Percentiles rank a stretch among this genome's conserved stretches.
phyloP scores from a whole-genome alignment of 805 yeast species.

The Wickerhamomyces silvicola region DNA sequence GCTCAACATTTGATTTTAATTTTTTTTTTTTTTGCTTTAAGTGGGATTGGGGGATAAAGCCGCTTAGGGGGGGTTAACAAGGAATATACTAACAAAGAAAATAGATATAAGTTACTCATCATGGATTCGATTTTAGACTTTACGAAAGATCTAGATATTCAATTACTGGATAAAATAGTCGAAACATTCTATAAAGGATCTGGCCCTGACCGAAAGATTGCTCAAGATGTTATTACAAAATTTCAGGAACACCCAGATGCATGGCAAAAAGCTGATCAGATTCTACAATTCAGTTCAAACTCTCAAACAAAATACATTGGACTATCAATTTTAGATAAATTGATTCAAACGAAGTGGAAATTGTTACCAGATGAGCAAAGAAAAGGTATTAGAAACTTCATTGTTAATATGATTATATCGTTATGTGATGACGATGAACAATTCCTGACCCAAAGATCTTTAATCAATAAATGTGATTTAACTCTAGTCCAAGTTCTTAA shows the following conservation, averaged over 20 bases:
- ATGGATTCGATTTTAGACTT: slow-evolving; percentile 92
- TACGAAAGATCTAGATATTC: slow-evolving; percentile 74
- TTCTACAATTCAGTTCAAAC: slow-evolving; percentile 68
- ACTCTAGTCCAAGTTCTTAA: slow-evolving; percentile 91
- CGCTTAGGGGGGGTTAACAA: too few relatives aligned
- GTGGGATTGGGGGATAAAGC: too few relatives aligned
- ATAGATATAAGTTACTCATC: slow-evolving; percentile 1
- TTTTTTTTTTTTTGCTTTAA: too few relatives aligned
- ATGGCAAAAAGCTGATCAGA: slow-evolving; percentile 91
- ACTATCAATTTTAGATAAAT: slow-evolving; percentile 78
- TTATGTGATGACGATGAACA: slow-evolving; percentile 78
- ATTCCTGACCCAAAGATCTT: slow-evolving; percentile 67
- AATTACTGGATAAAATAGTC: slow-evolving; percentile 75
- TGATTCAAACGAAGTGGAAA: slow-evolving; percentile 92
- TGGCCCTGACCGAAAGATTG: slow-evolving; percentile 59
- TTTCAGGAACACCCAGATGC: slow-evolving; percentile 94
- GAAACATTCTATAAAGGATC: slow-evolving; percentile 77
- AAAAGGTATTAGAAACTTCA: slow-evolving; percentile 86
- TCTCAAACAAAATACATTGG: slow-evolving; percentile 93
- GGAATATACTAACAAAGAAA: background rate
- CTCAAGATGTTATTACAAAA: slow-evolving; percentile 64
- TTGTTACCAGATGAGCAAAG: slow-evolving; percentile 83
- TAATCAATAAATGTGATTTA: slow-evolving; percentile 88
- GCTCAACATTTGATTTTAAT: too few relatives aligned
- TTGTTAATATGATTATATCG: slow-evolving; percentile 88